These are phyloP conservation scores for Pholiota microspora DNA, from an alignment of 768 basidiomycete species.

Conservation along the genomic window DNA sequence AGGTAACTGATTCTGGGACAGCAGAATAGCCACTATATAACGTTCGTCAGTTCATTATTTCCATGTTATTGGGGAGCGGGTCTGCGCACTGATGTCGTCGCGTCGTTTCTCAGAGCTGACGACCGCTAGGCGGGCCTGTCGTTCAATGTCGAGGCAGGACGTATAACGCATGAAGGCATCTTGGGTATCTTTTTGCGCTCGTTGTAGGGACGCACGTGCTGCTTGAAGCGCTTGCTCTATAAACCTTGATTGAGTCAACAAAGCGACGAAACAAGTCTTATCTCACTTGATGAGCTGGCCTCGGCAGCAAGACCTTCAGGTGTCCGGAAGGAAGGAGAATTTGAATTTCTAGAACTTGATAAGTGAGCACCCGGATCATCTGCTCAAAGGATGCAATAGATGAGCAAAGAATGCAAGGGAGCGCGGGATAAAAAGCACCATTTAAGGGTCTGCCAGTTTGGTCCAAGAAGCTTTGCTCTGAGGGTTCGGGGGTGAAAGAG, in stretches of 20 bases:
- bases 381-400: conserved; percentile 2
- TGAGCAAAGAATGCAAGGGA: not conserved
- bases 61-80: conserved; percentile 5
- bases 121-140: conserved; percentile 64
- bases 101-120: conserved; percentile 64
- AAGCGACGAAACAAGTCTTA: conserved; percentile 9
- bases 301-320: conserved; percentile 57
- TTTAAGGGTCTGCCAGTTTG: conserved; percentile 27
- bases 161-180: conserved; percentile 72
- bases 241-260: conserved; percentile 19
- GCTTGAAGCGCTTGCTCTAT: conserved; percentile 62
- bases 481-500: conserved; percentile 48
- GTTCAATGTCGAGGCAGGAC: conserved; percentile 64
- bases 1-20: conserved; percentile 43
- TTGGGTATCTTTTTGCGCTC: conserved; percentile 70
- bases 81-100: conserved; percentile 55
- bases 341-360: conserved; percentile 41
- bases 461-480: conserved; percentile 41
- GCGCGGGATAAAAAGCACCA: conserved; percentile 23
- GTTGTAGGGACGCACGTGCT: conserved; percentile 54
- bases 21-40: conserved; percentile 41
- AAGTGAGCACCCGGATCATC: conserved; percentile 26
- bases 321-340: conserved; percentile 49
- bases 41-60: conserved; percentile 3
- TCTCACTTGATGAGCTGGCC: conserved; percentile 59